Percentiles rank a stretch among this genome's conserved stretches.
phyloP scores from a whole-genome alignment of 768 basidiomycete species.

The Lentinula edodes region DNA sequence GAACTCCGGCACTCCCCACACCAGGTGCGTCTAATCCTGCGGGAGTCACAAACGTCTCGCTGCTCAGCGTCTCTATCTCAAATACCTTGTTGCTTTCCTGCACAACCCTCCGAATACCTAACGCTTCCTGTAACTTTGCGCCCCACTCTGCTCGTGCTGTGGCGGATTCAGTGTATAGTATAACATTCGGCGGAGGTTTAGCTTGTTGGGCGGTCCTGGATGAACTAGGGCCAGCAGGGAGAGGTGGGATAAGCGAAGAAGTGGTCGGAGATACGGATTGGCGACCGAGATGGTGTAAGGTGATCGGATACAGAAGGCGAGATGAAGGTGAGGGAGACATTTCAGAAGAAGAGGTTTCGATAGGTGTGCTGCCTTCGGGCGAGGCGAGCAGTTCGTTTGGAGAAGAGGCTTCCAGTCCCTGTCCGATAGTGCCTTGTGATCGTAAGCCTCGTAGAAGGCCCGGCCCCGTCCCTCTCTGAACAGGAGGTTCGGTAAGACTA shows the following conservation, averaged over 20 bases:
- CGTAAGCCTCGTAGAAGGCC: constrained; percentile 68
- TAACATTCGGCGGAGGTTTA: constrained; percentile 40
- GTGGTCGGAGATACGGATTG: not conserved
- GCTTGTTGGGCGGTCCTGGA: constrained; percentile 73
- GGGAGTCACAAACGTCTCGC: constrained; percentile 82
- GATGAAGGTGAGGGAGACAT: constrained; percentile 38
- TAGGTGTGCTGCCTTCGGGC: not conserved
- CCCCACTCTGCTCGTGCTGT: constrained; percentile 84
- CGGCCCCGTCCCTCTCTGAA: constrained; percentile 51
- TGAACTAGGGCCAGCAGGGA: constrained; percentile 85
- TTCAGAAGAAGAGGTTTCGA: constrained; percentile 5
- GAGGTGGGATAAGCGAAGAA: constrained; percentile 46
- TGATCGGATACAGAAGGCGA: constrained; percentile 82
- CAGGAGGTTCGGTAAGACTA: constrained; percentile 75
- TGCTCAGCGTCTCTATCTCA: constrained; percentile 84
- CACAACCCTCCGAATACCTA: constrained; percentile 76
- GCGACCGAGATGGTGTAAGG: constrained; percentile 83
- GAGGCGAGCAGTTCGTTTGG: not conserved
- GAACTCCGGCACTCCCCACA: constrained; percentile 3
- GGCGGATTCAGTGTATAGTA: constrained; percentile 79
- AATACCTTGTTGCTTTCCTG: constrained; percentile 95
- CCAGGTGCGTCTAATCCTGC: constrained; percentile 40
- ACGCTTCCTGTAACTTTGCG: constrained; percentile 81
- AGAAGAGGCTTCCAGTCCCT: not conserved
- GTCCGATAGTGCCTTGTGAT: not conserved